Percentiles rank a stretch among this genome's conserved stretches.
phyloP scores from a whole-genome alignment of 768 basidiomycete genomes.

The Sarcodon aspratus region DNA sequence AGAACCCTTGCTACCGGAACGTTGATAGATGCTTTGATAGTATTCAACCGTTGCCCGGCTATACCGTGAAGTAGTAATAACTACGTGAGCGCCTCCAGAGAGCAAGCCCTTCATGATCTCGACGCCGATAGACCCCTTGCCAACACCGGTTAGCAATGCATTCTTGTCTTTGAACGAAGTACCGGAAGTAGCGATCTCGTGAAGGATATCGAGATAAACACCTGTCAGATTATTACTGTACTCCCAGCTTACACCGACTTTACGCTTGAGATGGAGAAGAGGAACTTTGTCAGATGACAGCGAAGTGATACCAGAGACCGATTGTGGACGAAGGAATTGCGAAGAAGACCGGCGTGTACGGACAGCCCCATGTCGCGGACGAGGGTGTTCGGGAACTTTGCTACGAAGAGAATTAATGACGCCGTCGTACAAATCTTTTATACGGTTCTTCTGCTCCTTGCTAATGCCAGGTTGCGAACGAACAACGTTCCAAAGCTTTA shows the following conservation, averaged over 20 bases:
- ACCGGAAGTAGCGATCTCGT: conserved; percentile 97
- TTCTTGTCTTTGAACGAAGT: conserved; percentile 99
- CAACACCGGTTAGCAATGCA: conserved; percentile 93
- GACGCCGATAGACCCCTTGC: conserved; percentile 95
- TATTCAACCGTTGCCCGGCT: conserved; percentile 93
- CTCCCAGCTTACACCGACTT: conserved; percentile 90
- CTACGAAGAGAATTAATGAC: conserved; percentile 82
- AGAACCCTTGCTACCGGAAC: conserved; percentile 90
- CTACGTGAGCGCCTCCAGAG: conserved; percentile 91
- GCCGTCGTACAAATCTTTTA: conserved; percentile 91
- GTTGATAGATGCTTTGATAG: conserved; percentile 97
- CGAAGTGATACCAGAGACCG: conserved; percentile 50
- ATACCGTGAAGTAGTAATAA: conserved; percentile 97
- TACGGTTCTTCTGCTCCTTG: conserved; percentile 91
- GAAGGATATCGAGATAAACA: conserved; percentile 91
- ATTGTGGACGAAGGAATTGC: conserved; percentile 89
- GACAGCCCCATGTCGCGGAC: conserved; percentile 32
- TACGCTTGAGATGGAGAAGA: conserved; percentile 92
- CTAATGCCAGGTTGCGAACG: conserved; percentile 96
- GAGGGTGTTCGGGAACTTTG: conserved; percentile 46
- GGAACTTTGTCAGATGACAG: conserved; percentile 88
- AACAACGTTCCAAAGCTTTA: conserved; percentile 95
- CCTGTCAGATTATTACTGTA: conserved; percentile 96
- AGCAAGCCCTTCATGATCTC: conserved; percentile 96
- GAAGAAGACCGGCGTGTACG: conserved; percentile 87